These are phyloP conservation scores for Eutypella sp. DNA, from an alignment of 2,329 filamentous ascomycete genomes.

Conservation along the genomic window DNA sequence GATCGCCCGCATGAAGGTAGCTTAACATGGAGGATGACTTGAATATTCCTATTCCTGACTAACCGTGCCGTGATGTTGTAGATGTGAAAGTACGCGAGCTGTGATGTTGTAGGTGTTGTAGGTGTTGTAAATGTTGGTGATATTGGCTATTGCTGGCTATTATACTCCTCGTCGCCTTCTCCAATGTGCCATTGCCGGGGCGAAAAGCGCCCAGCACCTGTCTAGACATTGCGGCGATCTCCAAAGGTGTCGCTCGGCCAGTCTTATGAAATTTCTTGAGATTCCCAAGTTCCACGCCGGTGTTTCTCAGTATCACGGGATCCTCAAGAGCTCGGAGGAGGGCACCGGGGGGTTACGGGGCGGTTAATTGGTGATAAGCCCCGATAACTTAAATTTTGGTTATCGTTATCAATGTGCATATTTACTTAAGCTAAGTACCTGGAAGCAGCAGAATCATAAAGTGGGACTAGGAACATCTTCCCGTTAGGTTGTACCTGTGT, in stretches of 20 bases:
- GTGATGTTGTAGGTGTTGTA: slow-evolving; percentile 4
- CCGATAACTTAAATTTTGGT: slow-evolving; percentile 9
- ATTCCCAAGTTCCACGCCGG: too few species aligned
- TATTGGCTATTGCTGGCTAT: too few species aligned
- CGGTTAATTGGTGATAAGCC: too few species aligned
- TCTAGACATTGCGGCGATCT: slow-evolving; percentile 19
- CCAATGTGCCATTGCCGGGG: slow-evolving; percentile 20
- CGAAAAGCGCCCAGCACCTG: slow-evolving; percentile 20
- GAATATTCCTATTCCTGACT: too few species aligned
- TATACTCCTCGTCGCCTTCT: slow-evolving; percentile 18
- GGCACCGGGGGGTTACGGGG: too few species aligned
- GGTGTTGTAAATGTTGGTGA: too few species aligned
- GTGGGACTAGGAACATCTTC: slow-evolving; percentile 16
- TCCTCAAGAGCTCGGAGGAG: too few species aligned
- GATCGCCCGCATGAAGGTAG: background rate
- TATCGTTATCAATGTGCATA: too few species aligned
- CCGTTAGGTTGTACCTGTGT: background rate
- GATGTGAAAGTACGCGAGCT: slow-evolving; percentile 21
- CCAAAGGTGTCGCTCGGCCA: background rate
- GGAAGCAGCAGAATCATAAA: slow-evolving; percentile 9
- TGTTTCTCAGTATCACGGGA: too few species aligned
- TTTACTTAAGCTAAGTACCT: background rate
- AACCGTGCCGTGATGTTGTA: slow-evolving; percentile 22
- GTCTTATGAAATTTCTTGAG: too few species aligned
- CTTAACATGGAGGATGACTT: slow-evolving; percentile 1